Base-by-base conservation (phyloP, 768 basidiomycete species). In the Trametes cinnabarina region DNA sequence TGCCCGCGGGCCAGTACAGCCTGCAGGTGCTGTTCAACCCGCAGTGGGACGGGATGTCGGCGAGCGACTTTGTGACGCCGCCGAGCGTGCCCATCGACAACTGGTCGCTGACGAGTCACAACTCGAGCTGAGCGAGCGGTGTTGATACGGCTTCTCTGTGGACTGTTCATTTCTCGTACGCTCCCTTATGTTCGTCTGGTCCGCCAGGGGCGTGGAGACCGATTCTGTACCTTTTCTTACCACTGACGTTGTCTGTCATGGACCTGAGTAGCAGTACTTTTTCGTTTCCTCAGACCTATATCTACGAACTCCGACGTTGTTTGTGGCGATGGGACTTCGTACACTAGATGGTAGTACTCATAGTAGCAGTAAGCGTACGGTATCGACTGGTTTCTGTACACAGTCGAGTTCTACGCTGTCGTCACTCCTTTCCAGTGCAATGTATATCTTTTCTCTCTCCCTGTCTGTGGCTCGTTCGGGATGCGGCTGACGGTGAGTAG, bases 1-100 rank as follows among this genome's bases (percentile, higher is more conserved):
- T 81, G 11, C 73, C 81, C 20, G 83, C 86, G 15, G 93, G 92
- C 15, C 73, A 74, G 47, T 86, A 90, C 72, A 88, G 75, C 17
- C 72, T 96, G 40, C 83, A 95, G 73, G 87, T 98, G 47, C 71
- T 98, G 68, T 89, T 98, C 76, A 94, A 84, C 71, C 97, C 96
- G n/a, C 90, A 95, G 66, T 98, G 94, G 94, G 71, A 76, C 39
- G 85, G 82, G 23, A 80, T 87, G 77, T 74, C 81, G 25, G 66
- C 83, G 40, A 76, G 75, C 64, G 71, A 73, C 65, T 87, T 84
- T 72, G 80, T 87, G 61, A 87, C 83, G 12, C 94, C 94, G 1
- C 73, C 78, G 5, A 77, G 78, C 41, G 93, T 98, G 14, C 66
- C 83, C 2, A 70, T 98, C 56, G 82, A 79, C 62, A 73, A 73